These are phyloP conservation scores for Wickerhamomyces pijperi DNA, from an alignment of 805 yeast species.

Conservation along the genomic window DNA sequence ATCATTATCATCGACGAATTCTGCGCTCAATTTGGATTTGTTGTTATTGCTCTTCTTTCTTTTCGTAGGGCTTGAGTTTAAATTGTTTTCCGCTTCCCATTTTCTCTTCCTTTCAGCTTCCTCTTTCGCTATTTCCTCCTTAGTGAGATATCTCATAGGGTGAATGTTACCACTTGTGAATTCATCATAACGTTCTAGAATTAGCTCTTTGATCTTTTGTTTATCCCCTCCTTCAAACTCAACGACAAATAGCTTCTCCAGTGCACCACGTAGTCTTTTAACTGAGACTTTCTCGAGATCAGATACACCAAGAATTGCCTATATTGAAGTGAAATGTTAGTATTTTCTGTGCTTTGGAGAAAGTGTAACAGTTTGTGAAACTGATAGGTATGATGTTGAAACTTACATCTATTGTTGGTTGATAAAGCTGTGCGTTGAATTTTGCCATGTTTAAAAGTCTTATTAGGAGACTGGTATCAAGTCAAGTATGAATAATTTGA, in stretches of 20 bases:
- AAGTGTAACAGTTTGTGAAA: conserved; percentile 2
- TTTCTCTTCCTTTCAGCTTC: conserved; percentile 30
- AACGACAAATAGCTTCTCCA: conserved; percentile 56
- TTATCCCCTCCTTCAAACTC: conserved; percentile 36
- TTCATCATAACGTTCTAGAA: conserved; percentile 44
- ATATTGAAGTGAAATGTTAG: not conserved
- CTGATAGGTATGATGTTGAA: not conserved
- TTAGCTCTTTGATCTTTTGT: conserved; percentile 48
- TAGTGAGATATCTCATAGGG: conserved; percentile 10
- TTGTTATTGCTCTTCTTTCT: conserved; percentile 1
- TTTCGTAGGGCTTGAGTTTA: conserved; percentile 4
- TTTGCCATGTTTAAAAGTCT: not conserved
- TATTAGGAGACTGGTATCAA: too few relatives aligned
- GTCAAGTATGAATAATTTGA: too few relatives aligned
- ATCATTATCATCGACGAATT: not conserved
- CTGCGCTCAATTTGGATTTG: conserved; percentile 2
- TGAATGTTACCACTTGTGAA: conserved; percentile 28
- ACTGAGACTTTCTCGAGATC: conserved; percentile 62
- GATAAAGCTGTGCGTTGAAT: not conserved
- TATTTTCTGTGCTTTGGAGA: not conserved
- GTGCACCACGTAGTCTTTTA: conserved; percentile 56
- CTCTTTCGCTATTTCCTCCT: conserved; percentile 28
- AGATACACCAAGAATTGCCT: conserved; percentile 66
- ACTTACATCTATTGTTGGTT: conserved; percentile 2
- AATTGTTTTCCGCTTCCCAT: not conserved